Base-by-base conservation (phyloP, 2,329 filamentous ascomycete genomes). In the Didymella lethalis region DNA sequence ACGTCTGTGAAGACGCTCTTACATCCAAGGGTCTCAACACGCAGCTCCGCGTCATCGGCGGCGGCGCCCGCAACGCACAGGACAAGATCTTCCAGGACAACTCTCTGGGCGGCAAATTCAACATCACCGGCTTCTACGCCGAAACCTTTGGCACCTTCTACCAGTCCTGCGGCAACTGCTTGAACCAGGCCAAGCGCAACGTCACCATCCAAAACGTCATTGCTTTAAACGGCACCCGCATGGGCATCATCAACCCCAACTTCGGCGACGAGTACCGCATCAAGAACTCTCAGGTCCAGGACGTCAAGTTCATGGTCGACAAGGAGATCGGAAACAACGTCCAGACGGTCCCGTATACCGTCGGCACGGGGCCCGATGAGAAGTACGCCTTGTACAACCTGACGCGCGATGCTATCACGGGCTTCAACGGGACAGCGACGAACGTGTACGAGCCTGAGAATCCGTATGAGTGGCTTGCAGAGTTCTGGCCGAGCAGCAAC, bases 321-420 rank as follows among this genome's bases (percentile, higher is more conserved):
- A 70, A 69, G 59, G 66, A 68, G 52, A 70, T 70, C 45, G 66
- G 66, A 1, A 70, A 70, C 54, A 70, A 70, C 41, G 67, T 70
- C 23, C 67, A 70, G 47, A 70, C 67, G 1, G 67, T 70, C 2
- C 67, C 66, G 0, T 70, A 70, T 46, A 68, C 66, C 8, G 61
- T 70, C 26, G 67, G 67, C 4, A 70, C 66, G 7, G 67, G 67
- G 0, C 66, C 67, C 1, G 67, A 70, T 53, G 67, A 70, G 62
- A 70, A 70, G 44, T 70, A 70, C 41, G 67, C 67, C 26, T 29
- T 70, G 47, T 70, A 68, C 62, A 68, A 70, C 49, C 8, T 68
- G 45, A 70, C 67, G 0, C 66, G 67, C 25, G 67, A 70, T 43
- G 57, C 50, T 7, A 63, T 70, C 29, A 70, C 66, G 12, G 66